Evolutionary conservation across 768 basidiomycete genomes (phyloP).

Genomic region (Zangia roseola): DNA sequence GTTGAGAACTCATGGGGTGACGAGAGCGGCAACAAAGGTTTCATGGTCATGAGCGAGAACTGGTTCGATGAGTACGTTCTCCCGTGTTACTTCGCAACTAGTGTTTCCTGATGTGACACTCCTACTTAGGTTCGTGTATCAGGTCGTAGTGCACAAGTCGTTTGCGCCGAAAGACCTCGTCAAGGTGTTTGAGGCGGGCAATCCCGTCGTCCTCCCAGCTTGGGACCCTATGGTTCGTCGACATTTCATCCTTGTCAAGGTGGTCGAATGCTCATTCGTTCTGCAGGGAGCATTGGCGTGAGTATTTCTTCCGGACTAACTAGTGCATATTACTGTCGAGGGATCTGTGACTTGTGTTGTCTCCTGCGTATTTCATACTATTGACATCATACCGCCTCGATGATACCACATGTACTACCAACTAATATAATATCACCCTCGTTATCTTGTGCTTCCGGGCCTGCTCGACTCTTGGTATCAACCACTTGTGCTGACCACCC

Average conservation of each 20-base stretch:
- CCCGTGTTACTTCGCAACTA: background rate
- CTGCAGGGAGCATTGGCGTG: slow-evolving; percentile 26
- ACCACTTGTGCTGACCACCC: too few species aligned
- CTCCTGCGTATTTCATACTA: too few species aligned
- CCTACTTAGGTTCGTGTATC: slow-evolving; percentile 74
- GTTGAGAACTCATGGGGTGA: slow-evolving; percentile 97
- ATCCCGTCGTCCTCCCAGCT: slow-evolving; percentile 68
- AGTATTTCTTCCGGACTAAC: background rate
- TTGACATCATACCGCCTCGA: too few species aligned
- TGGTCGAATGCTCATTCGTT: background rate
- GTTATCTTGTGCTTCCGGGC: too few species aligned
- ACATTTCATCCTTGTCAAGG: background rate
- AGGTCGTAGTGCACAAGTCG: slow-evolving; percentile 83
- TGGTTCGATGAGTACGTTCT: slow-evolving; percentile 89
- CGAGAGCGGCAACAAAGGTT: slow-evolving; percentile 75
- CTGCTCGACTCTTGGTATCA: too few species aligned
- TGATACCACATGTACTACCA: too few species aligned
- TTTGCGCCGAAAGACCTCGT: slow-evolving; percentile 81
- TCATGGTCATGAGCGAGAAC: slow-evolving; percentile 85
- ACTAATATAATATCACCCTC: too few species aligned
- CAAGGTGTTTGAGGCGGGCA: slow-evolving; percentile 69
- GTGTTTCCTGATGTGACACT: slow-evolving; percentile 2
- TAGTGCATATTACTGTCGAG: background rate
- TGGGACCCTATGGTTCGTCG: slow-evolving; percentile 62
- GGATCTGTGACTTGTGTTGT: too few species aligned